These are phyloP conservation scores for Debaryomyces sp. DNA, from an alignment of 1,139 yeast species.

Conservation along the genomic window DNA sequence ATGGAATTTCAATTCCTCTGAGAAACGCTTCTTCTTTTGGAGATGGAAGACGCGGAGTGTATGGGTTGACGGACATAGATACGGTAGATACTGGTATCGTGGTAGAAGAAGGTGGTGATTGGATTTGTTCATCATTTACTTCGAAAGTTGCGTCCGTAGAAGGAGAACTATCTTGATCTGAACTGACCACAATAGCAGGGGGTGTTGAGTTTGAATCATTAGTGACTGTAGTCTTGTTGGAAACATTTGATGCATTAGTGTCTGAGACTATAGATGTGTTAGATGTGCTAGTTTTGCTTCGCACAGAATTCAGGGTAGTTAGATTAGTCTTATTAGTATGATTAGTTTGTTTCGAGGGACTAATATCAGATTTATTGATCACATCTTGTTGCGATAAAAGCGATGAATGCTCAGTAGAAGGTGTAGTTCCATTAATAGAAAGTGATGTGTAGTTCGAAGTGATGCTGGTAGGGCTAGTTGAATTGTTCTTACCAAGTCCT, in stretches of 20 bases:
- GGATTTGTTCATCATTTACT: constrained; percentile 13
- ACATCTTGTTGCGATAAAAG: constrained; percentile 24
- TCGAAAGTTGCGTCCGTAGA: constrained; percentile 24
- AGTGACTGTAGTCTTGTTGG: not conserved
- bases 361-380: not conserved
- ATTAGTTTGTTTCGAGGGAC: not conserved
- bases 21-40: constrained; percentile 15
- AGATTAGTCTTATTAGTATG: not conserved
- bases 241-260: not conserved
- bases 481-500: not conserved
- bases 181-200: constrained; percentile 22
- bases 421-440: constrained; percentile 33
- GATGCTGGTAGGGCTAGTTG: constrained; percentile 25
- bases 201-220: not conserved
- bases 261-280: not conserved
- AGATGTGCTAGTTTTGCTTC: not conserved
- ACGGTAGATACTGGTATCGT: not conserved
- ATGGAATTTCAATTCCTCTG: constrained; percentile 12
- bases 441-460: constrained; percentile 30
- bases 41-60: not conserved
- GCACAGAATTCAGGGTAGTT: not conserved
- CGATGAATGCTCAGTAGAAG: constrained; percentile 38
- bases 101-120: not conserved
- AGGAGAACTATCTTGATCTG: constrained; percentile 21
- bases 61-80: not conserved